Percentiles rank a stretch among this genome's conserved stretches.
These are phyloP conservation scores for Apiospora marii DNA, from an alignment of 2,329 filamentous ascomycete genomes.

Conservation along the genomic window DNA sequence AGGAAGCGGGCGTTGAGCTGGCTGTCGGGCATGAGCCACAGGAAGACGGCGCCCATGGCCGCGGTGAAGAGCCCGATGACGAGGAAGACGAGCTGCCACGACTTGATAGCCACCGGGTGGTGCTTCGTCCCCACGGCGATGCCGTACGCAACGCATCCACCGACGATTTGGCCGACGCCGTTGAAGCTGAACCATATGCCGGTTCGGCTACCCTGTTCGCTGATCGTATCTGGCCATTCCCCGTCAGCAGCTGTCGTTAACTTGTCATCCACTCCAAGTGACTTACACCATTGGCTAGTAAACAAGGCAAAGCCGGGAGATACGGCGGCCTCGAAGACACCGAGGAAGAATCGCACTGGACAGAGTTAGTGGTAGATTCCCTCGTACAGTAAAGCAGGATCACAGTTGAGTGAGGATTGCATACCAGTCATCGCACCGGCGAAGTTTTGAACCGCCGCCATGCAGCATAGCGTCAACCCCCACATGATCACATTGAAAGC, in stretches of 20 bases:
- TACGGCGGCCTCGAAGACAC: conserved; percentile 48
- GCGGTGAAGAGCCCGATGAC: conserved; percentile 61
- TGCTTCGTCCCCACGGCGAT: conserved; percentile 57
- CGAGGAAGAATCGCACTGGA: conserved; percentile 49
- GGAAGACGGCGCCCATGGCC: conserved; percentile 55
- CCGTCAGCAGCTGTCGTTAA: neutral
- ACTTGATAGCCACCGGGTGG: conserved; percentile 54
- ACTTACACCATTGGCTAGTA: conserved; percentile 40
- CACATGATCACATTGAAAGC: conserved; percentile 70
- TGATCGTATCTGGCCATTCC: conserved; percentile 30
- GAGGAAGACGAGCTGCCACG: conserved; percentile 71
- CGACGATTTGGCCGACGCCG: conserved; percentile 49
- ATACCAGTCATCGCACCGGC: conserved; percentile 41
- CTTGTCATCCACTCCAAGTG: no score
- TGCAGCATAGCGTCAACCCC: conserved; percentile 51
- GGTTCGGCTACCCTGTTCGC: conserved; percentile 41
- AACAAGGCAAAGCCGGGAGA: conserved; percentile 43
- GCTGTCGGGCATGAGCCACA: conserved; percentile 55
- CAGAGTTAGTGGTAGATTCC: neutral
- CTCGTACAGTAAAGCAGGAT: no score
- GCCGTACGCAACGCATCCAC: conserved; percentile 50
- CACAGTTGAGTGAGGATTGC: neutral
- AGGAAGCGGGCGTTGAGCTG: conserved; percentile 54
- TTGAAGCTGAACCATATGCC: conserved; percentile 44
- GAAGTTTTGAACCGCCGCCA: conserved; percentile 48